phyloP scores from a whole-genome alignment of 2,329 filamentous ascomycete genomes.

The Geosmithia morbida region DNA sequence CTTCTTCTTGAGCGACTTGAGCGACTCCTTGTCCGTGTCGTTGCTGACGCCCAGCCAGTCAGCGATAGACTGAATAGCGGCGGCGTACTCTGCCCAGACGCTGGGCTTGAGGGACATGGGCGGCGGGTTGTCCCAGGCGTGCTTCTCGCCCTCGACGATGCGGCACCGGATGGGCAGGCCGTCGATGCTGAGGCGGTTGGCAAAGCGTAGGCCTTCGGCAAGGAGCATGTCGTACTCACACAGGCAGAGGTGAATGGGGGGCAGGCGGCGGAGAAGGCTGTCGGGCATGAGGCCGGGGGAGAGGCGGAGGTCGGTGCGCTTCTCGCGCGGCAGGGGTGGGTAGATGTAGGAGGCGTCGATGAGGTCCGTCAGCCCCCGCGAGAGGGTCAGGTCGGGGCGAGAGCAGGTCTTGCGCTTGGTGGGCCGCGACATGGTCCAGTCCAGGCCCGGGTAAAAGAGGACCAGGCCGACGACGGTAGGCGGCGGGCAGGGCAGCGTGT shows the following conservation, averaged over 20 bases:
- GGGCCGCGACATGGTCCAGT: conserved; percentile 42
- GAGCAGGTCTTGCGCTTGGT: conserved; percentile 38
- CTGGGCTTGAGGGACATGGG: conserved; percentile 27
- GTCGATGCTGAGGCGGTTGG: conserved; percentile 32
- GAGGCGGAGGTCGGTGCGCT: conserved; percentile 37
- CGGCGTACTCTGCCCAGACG: conserved; percentile 29
- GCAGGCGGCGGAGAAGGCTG: conserved; percentile 33
- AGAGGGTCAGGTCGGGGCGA: conserved; percentile 42
- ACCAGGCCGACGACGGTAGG: conserved; percentile 35
- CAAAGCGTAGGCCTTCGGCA: conserved; percentile 44
- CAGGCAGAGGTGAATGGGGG: conserved; percentile 41
- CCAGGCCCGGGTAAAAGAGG: conserved; percentile 48
- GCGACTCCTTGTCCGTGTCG: conserved; percentile 20
- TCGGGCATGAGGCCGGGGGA: conserved; percentile 43
- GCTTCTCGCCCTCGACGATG: conserved; percentile 28
- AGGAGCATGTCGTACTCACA: conserved; percentile 56
- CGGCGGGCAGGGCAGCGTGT: conserved; percentile 18
- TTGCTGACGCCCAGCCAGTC: conserved; percentile 23
- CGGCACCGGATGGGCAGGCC: conserved; percentile 21
- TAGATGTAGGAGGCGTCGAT: conserved; percentile 50
- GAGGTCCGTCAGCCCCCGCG: conserved; percentile 42
- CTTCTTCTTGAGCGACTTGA: conserved; percentile 18
- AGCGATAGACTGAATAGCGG: conserved; percentile 23
- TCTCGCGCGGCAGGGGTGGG: conserved; percentile 27
- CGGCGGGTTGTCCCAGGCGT: conserved; percentile 33